Conservation (phyloP, 352 stramenopile species). For the Phytophthora sansomeana region DNA sequence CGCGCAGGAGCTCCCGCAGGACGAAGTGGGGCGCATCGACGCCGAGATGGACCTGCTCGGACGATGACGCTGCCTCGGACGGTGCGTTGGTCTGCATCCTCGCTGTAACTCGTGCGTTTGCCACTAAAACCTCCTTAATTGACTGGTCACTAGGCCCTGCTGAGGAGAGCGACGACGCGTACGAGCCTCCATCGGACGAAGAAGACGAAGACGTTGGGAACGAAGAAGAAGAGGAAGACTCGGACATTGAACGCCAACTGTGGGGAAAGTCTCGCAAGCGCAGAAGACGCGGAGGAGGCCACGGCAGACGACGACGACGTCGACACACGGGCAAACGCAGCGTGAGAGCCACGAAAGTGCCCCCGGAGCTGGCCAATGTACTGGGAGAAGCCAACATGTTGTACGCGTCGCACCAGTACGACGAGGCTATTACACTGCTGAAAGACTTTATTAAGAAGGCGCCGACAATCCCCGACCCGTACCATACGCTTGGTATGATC, state of each 20-base stretch:
- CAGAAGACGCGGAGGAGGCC: constrained; percentile 39
- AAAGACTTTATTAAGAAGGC: constrained; percentile 93
- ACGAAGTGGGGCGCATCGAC: constrained; percentile 31
- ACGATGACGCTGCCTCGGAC: constrained; percentile 32
- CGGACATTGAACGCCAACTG: constrained; percentile 84
- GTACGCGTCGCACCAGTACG: constrained; percentile 89
- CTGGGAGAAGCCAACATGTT: constrained; percentile 88
- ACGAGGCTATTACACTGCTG: constrained; percentile 79
- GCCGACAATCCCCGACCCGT: constrained; percentile 86
- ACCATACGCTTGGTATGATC: constrained; percentile 89
- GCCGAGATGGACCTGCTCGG: constrained; percentile 33
- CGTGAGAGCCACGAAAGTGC: constrained; percentile 79
- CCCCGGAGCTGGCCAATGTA: constrained; percentile 78
- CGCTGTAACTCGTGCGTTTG: no score
- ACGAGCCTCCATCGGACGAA: constrained; percentile 69
- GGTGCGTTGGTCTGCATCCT: background rate
- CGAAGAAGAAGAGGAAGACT: constrained; percentile 78
- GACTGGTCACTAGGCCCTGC: constrained; percentile 8
- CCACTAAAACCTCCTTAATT: no score
- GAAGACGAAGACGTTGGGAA: constrained; percentile 55
- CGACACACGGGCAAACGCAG: constrained; percentile 54
- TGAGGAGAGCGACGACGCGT: constrained; percentile 62
- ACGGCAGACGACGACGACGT: constrained; percentile 41
- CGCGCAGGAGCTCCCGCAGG: constrained; percentile 58
- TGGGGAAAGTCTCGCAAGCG: constrained; percentile 81